Percentiles rank a stretch among this genome's conserved stretches.
These are phyloP conservation scores for Plasmodium malariae DNA, from an alignment of 169 alveolate species.

Conservation along the genomic window DNA sequence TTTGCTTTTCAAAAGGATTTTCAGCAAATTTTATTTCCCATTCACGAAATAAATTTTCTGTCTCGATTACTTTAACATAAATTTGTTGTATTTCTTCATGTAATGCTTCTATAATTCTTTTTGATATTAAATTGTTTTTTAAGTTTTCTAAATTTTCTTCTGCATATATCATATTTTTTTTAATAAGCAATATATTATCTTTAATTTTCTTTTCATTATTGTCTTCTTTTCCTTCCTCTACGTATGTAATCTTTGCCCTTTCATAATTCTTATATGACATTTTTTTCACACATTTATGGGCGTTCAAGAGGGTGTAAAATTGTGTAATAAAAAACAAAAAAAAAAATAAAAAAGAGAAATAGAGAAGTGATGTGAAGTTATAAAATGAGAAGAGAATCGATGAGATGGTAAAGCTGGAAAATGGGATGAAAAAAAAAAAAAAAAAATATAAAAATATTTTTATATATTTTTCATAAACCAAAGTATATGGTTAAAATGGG, in stretches of 20 bases:
- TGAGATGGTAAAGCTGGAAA: neutral
- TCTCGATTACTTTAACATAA: conserved; percentile 72
- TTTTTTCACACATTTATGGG: neutral
- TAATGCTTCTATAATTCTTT: conserved; percentile 74
- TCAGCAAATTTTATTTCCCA: conserved; percentile 76
- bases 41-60: conserved; percentile 71
- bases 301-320: neutral
- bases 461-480: too few relatives aligned
- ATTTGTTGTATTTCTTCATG: conserved; percentile 77
- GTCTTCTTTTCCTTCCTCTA: conserved; percentile 37
- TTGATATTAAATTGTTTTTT: conserved; percentile 74
- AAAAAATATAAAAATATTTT: too few relatives aligned
- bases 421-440: neutral
- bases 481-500: too few relatives aligned
- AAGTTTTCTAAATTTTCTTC: conserved; percentile 76
- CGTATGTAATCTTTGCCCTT: conserved; percentile 2
- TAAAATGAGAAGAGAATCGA: neutral
- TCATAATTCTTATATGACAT: conserved; percentile 70
- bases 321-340: neutral
- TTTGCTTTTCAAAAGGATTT: conserved; percentile 70
- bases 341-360: neutral
- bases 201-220: conserved; percentile 54
- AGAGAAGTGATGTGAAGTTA: neutral
- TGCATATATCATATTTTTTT: conserved; percentile 74
- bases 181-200: conserved; percentile 61